phyloP scores from a whole-genome alignment of 2,329 filamentous ascomycete species.

The Canariomyces notabilis region DNA sequence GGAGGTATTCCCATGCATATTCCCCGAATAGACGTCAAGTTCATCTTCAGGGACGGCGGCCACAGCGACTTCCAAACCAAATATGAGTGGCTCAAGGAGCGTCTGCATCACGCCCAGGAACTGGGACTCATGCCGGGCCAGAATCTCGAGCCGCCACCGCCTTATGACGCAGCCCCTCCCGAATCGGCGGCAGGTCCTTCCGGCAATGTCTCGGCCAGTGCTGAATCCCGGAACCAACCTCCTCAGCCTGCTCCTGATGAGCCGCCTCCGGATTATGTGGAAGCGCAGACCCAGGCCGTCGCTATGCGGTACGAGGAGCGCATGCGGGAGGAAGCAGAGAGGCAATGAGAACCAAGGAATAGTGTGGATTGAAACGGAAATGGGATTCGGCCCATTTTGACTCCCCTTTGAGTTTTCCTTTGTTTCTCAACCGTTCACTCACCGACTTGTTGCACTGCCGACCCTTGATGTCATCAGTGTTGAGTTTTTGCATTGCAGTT shows the following conservation, averaged over 20 bases:
- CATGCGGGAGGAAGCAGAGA: slow-evolving; percentile 67
- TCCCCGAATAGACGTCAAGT: slow-evolving; percentile 69
- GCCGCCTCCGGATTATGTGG: slow-evolving; percentile 83
- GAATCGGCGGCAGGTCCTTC: slow-evolving; percentile 29
- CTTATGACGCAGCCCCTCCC: slow-evolving; percentile 63
- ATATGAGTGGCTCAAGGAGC: slow-evolving; percentile 80
- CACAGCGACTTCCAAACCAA: slow-evolving; percentile 82
- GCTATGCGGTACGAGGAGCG: slow-evolving; percentile 60
- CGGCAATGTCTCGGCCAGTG: neutral
- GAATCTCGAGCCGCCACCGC: slow-evolving; percentile 72
- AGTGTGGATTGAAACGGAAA: neutral
- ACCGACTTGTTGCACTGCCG: neutral
- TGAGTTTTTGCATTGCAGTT: neutral
- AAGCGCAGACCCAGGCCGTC: slow-evolving; percentile 71
- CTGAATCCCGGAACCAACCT: slow-evolving; percentile 8
- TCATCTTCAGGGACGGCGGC: slow-evolving; percentile 93
- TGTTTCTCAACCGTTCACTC: neutral
- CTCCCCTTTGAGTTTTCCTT: slow-evolving; percentile 1
- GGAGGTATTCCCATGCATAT: slow-evolving; percentile 75
- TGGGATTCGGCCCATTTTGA: neutral
- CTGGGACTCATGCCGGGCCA: slow-evolving; percentile 64
- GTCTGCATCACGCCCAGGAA: slow-evolving; percentile 74
- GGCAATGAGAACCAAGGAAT: slow-evolving; percentile 31
- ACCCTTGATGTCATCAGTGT: slow-evolving; percentile 4
- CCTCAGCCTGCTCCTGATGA: slow-evolving; percentile 53